Percentiles rank a stretch among this genome's conserved stretches.
Conservation (phyloP, 306 rosid genomes). For the Cotoneaster glaucophyllus region DNA sequence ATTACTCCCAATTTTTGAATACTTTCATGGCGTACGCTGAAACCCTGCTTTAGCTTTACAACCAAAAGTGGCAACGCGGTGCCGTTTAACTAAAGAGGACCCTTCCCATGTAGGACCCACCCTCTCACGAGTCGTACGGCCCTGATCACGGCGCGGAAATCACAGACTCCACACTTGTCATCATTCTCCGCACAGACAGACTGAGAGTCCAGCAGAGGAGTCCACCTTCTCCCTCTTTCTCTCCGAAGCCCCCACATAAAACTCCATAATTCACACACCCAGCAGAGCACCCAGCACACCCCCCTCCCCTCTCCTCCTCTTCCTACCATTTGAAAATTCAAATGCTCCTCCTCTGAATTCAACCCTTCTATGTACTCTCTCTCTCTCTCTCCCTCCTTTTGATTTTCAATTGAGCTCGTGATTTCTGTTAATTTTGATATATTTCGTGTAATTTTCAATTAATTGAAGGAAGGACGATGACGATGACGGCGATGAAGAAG, state of each 20-base stretch:
- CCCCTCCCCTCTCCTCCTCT: background rate
- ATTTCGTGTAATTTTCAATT: background rate
- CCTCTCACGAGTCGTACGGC: background rate
- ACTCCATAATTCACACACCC: background rate
- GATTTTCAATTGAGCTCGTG: background rate
- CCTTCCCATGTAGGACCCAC: background rate
- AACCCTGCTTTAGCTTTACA: background rate
- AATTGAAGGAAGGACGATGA: conserved; percentile 24
- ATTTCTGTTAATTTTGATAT: background rate
- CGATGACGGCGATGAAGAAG: conserved; percentile 28
- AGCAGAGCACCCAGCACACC: background rate
- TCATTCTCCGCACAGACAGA: background rate
- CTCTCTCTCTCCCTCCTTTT: background rate
- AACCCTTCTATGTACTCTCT: background rate
- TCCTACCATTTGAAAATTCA: background rate
- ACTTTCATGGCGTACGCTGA: background rate
- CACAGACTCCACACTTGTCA: background rate
- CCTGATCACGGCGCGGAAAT: background rate
- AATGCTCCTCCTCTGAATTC: background rate
- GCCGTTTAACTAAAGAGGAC: background rate
- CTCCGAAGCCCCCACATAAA: background rate
- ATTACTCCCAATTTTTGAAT: no score
- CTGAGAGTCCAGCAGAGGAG: background rate
- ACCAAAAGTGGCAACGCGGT: background rate
- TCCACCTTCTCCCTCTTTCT: background rate